Conservation (phyloP, 768 basidiomycete genomes). For the Lentinula lateritia region DNA sequence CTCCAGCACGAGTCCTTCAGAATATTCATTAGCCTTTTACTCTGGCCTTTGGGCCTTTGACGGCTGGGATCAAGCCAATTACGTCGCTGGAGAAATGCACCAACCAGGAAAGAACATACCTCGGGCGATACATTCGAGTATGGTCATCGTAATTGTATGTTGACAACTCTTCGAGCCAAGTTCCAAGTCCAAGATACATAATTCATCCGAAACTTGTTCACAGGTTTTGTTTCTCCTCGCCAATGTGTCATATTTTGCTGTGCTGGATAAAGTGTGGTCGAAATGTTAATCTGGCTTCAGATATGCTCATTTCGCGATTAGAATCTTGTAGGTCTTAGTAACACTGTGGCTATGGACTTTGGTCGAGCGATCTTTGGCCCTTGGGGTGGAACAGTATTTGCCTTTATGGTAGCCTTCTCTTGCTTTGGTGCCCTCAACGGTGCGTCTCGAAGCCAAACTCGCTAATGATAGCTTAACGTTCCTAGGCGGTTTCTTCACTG, state of each 20-base stretch:
- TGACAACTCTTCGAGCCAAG: neutral
- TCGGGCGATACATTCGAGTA: constrained; percentile 84
- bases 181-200: neutral
- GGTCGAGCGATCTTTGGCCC: constrained; percentile 83
- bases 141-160: constrained; percentile 73
- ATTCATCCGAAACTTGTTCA: neutral
- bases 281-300: neutral
- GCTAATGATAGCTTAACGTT: constrained; percentile 9
- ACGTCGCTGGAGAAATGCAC: constrained; percentile 84
- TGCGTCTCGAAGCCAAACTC: constrained; percentile 18
- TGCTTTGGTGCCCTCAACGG: constrained; percentile 95
- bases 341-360: constrained; percentile 89
- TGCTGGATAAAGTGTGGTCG: constrained; percentile 68
- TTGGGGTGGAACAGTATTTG: constrained; percentile 82
- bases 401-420: constrained; percentile 87
- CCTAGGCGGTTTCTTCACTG: constrained; percentile 65
- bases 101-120: constrained; percentile 85
- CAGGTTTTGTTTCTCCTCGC: constrained; percentile 75
- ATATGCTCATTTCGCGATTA: constrained; percentile 17
- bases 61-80: constrained; percentile 94
- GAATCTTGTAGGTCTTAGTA: constrained; percentile 69
- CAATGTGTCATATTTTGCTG: constrained; percentile 89
- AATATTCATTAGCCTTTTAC: constrained; percentile 91
- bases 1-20: constrained; percentile 73
- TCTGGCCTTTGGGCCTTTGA: constrained; percentile 95